Percentiles rank a stretch among this genome's conserved stretches.
Evolutionary conservation across 768 basidiomycete genomes (phyloP).

Genomic region (Lactarius deliciosus): DNA sequence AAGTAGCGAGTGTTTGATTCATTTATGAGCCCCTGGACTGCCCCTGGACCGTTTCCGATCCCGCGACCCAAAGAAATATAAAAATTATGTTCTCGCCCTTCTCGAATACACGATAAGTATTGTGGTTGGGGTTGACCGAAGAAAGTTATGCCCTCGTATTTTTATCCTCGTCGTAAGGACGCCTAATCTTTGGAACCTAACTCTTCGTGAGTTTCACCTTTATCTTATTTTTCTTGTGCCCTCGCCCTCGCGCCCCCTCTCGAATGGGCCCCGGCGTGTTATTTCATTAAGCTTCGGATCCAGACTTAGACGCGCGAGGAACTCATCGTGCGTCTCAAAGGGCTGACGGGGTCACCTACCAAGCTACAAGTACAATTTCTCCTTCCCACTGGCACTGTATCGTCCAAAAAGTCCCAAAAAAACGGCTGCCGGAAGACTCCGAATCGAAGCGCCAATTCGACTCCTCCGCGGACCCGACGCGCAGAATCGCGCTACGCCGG

Average conservation of each 20-base stretch:
- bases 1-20: no score
- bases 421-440: slow-evolving; percentile 18
- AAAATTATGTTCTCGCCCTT: slow-evolving; percentile 4
- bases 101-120: background rate
- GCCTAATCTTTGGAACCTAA: slow-evolving; percentile 25
- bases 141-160: slow-evolving; percentile 60
- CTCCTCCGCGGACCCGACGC: slow-evolving; percentile 65
- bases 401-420: background rate
- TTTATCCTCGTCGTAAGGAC: slow-evolving; percentile 35
- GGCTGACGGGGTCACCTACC: slow-evolving; percentile 38
- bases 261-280: slow-evolving; percentile 32
- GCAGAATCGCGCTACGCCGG: slow-evolving; percentile 92
- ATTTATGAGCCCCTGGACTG: no score
- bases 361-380: slow-evolving; percentile 31
- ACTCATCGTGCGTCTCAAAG: slow-evolving; percentile 56
- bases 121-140: slow-evolving; percentile 25
- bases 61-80: slow-evolving; percentile 20
- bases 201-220: slow-evolving; percentile 31
- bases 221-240: background rate
- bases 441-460: slow-evolving; percentile 48
- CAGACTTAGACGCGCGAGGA: no score
- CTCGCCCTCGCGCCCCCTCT: no score
- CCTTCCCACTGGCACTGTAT: slow-evolving; percentile 3
- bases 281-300: slow-evolving; percentile 49
- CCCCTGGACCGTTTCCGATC: no score